These are phyloP conservation scores for Pontederia crassipes DNA, from an alignment of 176 grass and related monocot genomes.

Conservation along the genomic window DNA sequence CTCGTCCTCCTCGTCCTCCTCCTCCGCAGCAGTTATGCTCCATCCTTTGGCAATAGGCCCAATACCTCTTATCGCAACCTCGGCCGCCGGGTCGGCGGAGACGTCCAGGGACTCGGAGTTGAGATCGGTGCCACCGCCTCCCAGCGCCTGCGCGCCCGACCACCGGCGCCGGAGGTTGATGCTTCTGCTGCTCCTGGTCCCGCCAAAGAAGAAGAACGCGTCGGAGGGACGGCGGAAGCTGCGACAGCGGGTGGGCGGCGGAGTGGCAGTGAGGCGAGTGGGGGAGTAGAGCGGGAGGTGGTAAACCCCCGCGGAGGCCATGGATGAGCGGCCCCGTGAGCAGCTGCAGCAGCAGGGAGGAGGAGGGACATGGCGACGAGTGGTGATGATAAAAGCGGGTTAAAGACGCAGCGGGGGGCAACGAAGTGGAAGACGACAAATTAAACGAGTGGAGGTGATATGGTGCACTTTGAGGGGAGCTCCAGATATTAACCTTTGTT, in stretches of 20 bases:
- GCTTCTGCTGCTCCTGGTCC: no score
- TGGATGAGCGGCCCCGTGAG: neutral
- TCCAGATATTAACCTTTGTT: no score
- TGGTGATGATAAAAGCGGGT: no score
- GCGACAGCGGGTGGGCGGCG: neutral
- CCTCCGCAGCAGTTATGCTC: neutral
- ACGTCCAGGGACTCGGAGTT: conserved; percentile 9
- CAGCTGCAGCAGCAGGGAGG: no score
- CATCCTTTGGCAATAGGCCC: neutral
- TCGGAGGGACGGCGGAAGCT: neutral
- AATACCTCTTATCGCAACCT: neutral
- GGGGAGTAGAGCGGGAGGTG: conserved; percentile 21
- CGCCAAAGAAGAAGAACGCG: no score
- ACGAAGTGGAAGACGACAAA: no score
- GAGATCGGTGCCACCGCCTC: conserved; percentile 18
- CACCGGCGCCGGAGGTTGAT: neutral
- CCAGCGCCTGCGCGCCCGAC: neutral
- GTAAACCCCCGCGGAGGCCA: conserved; percentile 13
- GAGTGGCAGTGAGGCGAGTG: neutral
- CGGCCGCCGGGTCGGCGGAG: neutral
- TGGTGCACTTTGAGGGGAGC: no score
- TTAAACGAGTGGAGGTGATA: no score
- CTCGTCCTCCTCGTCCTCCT: conserved; percentile 7
- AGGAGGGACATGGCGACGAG: no score
- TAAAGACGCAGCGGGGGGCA: no score